These are phyloP conservation scores for Bromus sterilis DNA, from an alignment of 176 grass and related monocot species.

Conservation along the genomic window DNA sequence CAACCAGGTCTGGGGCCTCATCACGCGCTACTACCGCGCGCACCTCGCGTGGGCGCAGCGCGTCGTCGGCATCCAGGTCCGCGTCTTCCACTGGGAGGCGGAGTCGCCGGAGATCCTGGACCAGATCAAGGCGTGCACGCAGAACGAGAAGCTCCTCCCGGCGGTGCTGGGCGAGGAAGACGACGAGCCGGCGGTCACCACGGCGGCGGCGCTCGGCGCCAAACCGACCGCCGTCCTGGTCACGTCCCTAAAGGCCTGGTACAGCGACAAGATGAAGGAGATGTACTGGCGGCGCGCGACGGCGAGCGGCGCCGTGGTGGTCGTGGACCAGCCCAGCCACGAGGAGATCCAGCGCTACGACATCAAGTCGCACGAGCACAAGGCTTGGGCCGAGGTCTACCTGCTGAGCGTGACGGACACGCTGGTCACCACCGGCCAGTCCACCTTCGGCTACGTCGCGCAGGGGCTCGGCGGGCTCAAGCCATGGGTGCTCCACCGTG, in stretches of 20 bases:
- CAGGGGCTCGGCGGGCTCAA: constrained; percentile 13
- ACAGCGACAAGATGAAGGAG: constrained; percentile 33
- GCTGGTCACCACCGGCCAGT: constrained; percentile 20
- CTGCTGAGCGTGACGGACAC: constrained; percentile 25
- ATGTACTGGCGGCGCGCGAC: constrained; percentile 37
- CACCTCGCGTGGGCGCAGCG: neutral
- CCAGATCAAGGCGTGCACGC: neutral
- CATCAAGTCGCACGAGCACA: constrained; percentile 11
- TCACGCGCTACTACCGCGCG: constrained; percentile 26
- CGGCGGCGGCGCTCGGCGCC: neutral
- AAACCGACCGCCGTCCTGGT: constrained; percentile 17
- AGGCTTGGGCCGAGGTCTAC: constrained; percentile 23
- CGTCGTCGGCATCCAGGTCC: neutral
- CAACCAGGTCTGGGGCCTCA: constrained; percentile 34
- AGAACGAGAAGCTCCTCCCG: neutral
- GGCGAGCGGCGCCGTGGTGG: neutral
- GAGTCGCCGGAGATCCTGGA: neutral
- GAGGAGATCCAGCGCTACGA: constrained; percentile 30
- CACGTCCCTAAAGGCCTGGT: constrained; percentile 11
- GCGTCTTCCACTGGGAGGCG: neutral
- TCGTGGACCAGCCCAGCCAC: constrained; percentile 32
- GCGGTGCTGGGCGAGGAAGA: neutral
- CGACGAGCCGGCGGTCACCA: neutral
- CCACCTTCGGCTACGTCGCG: constrained; percentile 31
- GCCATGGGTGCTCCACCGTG: constrained; percentile 25